Conservation (phyloP, 1,284 basidiomycete species). For the Papiliotrema fonsecae region DNA sequence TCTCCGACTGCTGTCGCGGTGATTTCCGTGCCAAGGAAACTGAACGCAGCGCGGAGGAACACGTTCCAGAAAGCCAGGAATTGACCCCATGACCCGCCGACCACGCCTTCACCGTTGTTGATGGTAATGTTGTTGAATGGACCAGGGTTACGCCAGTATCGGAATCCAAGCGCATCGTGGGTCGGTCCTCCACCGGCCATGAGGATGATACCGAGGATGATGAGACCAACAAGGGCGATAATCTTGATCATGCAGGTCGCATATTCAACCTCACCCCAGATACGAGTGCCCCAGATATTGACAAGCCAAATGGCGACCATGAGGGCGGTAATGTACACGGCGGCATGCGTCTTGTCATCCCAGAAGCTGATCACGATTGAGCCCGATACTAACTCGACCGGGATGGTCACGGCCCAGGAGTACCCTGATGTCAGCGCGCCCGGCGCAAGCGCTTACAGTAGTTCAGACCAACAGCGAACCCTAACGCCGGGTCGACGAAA, state of each 20-base stretch:
- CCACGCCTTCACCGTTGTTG: conserved; percentile 4
- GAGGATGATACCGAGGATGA: conserved; percentile 62
- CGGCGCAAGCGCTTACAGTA: conserved; percentile 2
- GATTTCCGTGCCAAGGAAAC: conserved; percentile 76
- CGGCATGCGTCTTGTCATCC: conserved; percentile 32
- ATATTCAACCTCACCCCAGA: conserved; percentile 46
- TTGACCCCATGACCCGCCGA: conserved; percentile 50
- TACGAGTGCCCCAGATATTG: conserved; percentile 47
- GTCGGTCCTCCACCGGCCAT: conserved; percentile 68
- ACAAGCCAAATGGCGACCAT: conserved; percentile 47
- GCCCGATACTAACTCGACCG: background rate
- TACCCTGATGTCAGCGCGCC: conserved; percentile 2
- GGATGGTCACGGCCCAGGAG: conserved; percentile 5
- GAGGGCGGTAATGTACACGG: conserved; percentile 49
- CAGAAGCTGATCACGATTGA: conserved; percentile 27
- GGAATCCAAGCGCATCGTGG: conserved; percentile 50
- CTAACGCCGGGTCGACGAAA: conserved; percentile 54
- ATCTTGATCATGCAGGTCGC: conserved; percentile 35
- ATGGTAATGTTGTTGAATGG: conserved; percentile 24
- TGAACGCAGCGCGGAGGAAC: conserved; percentile 74
- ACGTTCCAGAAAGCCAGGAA: conserved; percentile 65
- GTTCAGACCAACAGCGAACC: conserved; percentile 35
- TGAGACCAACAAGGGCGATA: conserved; percentile 26
- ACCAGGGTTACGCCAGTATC: conserved; percentile 68
- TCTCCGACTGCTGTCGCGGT: conserved; percentile 61